Percentiles rank a stretch among this genome's conserved stretches.
These are phyloP conservation scores for Pisolithus sp. DNA, from an alignment of 768 basidiomycete genomes.

Conservation along the genomic window DNA sequence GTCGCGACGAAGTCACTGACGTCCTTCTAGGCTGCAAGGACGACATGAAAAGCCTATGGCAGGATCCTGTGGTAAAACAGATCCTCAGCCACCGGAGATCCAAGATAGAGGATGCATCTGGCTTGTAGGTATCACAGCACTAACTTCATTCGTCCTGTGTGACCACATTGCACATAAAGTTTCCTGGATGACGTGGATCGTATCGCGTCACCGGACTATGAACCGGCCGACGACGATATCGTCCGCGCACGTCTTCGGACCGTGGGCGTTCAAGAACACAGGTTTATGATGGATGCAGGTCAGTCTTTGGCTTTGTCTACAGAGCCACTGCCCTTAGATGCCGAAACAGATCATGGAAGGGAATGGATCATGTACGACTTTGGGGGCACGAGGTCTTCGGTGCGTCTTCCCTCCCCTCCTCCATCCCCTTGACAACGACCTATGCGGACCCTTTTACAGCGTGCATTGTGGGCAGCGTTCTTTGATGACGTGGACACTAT, in stretches of 20 bases:
- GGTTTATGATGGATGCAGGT: conserved; percentile 62
- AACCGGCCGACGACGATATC: conserved; percentile 71
- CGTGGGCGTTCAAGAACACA: conserved; percentile 71
- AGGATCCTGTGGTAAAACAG: conserved; percentile 56
- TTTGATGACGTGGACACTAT: conserved; percentile 81
- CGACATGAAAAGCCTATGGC: conserved; percentile 66
- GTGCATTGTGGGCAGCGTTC: conserved; percentile 72
- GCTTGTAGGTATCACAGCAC: conserved; percentile 50
- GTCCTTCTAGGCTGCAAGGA: conserved; percentile 55
- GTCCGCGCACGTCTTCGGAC: conserved; percentile 75
- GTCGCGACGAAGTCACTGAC: conserved; percentile 47
- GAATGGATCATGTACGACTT: conserved; percentile 84
- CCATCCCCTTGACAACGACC: background rate
- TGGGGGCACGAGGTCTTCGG: conserved; percentile 66
- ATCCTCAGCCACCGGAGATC: conserved; percentile 48
- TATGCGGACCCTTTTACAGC: conserved; percentile 32
- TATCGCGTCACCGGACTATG: conserved; percentile 55
- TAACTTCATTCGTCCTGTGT: conserved; percentile 3
- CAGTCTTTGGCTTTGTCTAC: conserved; percentile 10
- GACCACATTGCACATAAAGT: conserved; percentile 29
- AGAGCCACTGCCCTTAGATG: background rate
- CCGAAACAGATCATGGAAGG: conserved; percentile 45
- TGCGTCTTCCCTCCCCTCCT: conserved; percentile 21
- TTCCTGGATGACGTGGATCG: conserved; percentile 67
- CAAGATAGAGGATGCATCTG: conserved; percentile 61